These are phyloP conservation scores for Actinomortierella ambigua DNA, from an alignment of 371 early-diverging fungal species.

Conservation along the genomic window DNA sequence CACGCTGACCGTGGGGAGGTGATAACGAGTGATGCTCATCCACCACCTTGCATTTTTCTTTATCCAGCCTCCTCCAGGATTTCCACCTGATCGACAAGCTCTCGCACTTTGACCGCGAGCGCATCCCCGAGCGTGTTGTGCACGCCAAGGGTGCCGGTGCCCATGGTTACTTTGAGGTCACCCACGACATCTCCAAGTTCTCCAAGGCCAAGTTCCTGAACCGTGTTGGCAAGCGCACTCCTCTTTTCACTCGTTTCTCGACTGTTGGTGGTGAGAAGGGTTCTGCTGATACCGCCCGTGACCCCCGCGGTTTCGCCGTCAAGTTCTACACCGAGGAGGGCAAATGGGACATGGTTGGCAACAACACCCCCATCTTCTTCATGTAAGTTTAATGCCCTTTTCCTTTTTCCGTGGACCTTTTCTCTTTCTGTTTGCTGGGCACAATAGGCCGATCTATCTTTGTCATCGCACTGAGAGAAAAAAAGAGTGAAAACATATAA, in stretches of 20 bases:
- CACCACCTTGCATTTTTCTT: too few relatives aligned
- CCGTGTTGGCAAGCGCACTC: constrained; percentile 76
- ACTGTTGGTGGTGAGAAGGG: constrained; percentile 84
- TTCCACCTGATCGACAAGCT: constrained; percentile 54
- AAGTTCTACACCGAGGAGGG: too few relatives aligned
- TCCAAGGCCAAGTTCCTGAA: constrained; percentile 79
- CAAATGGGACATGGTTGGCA: constrained; percentile 75
- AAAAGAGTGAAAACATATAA: too few relatives aligned
- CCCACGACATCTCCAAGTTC: constrained; percentile 71
- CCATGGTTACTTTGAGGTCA: constrained; percentile 75
- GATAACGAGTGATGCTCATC: too few relatives aligned
- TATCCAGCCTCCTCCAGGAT: constrained; percentile 48
- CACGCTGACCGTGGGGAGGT: too few relatives aligned
- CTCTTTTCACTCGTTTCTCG: constrained; percentile 81
- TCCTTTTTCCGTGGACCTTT: too few relatives aligned
- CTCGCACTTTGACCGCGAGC: constrained; percentile 70
- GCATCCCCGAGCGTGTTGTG: constrained; percentile 71
- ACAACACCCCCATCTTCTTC: constrained; percentile 71
- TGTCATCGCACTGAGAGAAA: too few relatives aligned
- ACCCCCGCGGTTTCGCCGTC: constrained; percentile 64
- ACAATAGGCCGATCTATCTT: too few relatives aligned
- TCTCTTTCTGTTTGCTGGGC: too few relatives aligned
- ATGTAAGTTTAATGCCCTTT: too few relatives aligned
- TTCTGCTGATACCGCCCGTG: constrained; percentile 76
- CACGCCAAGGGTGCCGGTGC: constrained; percentile 73